phyloP scores from a whole-genome alignment of 768 basidiomycete species.

The Russula dissimulans region DNA sequence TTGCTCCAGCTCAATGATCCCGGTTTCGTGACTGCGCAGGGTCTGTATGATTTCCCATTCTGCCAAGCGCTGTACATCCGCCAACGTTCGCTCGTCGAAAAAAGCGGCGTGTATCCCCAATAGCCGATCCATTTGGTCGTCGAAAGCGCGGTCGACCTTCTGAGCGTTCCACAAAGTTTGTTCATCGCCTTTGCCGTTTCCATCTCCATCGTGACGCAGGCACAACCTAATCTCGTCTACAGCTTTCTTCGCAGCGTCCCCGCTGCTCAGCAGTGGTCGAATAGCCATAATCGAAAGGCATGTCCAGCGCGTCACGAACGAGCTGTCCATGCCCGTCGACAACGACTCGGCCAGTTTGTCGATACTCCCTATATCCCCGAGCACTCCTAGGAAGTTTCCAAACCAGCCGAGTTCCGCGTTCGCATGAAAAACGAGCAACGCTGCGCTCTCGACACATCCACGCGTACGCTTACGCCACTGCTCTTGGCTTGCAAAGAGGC shows the following conservation, averaged over 20 bases:
- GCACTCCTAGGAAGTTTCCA: not conserved
- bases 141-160: not conserved
- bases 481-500: not conserved
- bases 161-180: not conserved
- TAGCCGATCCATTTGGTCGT: not conserved
- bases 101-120: not conserved
- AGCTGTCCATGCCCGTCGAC: not conserved
- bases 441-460: slow-evolving; percentile 8
- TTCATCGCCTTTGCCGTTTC: not conserved
- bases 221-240: no score
- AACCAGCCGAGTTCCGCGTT: not conserved
- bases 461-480: slow-evolving; percentile 9
- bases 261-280: not conserved
- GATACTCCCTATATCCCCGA: not conserved
- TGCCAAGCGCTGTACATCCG: not conserved
- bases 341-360: not conserved
- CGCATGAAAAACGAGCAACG: not conserved
- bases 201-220: not conserved
- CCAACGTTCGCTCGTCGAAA: not conserved
- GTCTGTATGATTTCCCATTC: not conserved
- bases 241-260: no score
- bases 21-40: not conserved
- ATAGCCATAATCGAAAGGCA: slow-evolving; percentile 11
- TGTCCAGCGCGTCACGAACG: slow-evolving; percentile 7
- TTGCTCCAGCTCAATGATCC: not conserved